Evolutionary conservation across 257 asterid species (phyloP).

Genomic region (Scutellaria barbata): DNA sequence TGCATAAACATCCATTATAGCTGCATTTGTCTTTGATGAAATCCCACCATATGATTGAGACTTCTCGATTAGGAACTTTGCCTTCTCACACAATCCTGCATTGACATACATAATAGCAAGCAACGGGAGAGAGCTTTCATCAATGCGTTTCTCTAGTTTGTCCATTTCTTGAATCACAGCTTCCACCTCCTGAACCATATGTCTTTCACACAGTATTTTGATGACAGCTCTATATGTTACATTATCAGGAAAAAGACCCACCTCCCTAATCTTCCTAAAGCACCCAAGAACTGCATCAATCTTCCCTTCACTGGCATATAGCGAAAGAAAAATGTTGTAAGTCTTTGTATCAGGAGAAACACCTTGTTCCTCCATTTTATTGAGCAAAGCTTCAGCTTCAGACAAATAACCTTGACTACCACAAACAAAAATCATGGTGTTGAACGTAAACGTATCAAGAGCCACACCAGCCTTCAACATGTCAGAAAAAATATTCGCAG

Average conservation of each 20-base stretch:
- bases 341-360: conserved; percentile 86
- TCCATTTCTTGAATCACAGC: conserved; percentile 70
- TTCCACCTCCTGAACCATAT: conserved; percentile 80
- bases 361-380: conserved; percentile 81
- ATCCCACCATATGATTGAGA: conserved; percentile 47
- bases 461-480: conserved; percentile 85
- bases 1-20: conserved; percentile 83
- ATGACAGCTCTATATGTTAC: conserved; percentile 73
- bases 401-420: conserved; percentile 78
- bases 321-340: conserved; percentile 68
- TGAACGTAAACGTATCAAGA: conserved; percentile 74
- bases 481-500: conserved; percentile 74
- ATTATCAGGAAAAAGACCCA: conserved; percentile 83
- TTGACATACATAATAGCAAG: conserved; percentile 72
- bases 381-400: conserved; percentile 82
- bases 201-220: conserved; percentile 60
- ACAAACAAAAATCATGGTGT: conserved; percentile 83
- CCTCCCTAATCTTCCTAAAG: conserved; percentile 72
- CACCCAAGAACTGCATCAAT: conserved; percentile 62
- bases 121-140: conserved; percentile 75
- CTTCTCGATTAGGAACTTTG: conserved; percentile 55
- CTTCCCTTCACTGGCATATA: conserved; percentile 66
- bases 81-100: conserved; percentile 65
- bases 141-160: conserved; percentile 52
- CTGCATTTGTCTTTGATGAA: conserved; percentile 71